phyloP scores from a whole-genome alignment of 805 yeast species.

The Suhomyces pyralidae region DNA sequence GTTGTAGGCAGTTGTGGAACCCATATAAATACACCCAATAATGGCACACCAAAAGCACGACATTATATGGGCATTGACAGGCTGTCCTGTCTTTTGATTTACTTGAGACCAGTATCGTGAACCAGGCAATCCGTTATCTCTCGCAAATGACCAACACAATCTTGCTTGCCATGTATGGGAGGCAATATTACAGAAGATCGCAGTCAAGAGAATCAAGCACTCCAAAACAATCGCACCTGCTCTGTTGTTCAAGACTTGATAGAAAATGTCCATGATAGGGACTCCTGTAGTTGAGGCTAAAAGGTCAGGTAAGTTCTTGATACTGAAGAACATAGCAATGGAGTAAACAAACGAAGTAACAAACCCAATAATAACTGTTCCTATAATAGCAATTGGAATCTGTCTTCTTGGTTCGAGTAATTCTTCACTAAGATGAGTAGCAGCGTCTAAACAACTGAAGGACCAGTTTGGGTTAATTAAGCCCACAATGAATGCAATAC shows the following conservation, averaged over 20 bases:
- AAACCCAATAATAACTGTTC: slow-evolving; percentile 64
- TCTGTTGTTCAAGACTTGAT: slow-evolving; percentile 52
- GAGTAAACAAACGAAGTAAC: slow-evolving; percentile 54
- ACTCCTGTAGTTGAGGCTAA: slow-evolving; percentile 51
- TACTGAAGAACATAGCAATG: slow-evolving; percentile 57
- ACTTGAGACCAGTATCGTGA: slow-evolving; percentile 51
- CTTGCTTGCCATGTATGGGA: slow-evolving; percentile 70
- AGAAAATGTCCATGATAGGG: slow-evolving; percentile 61
- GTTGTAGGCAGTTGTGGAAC: slow-evolving; percentile 64
- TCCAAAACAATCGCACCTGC: slow-evolving; percentile 56
- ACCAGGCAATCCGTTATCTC: slow-evolving; percentile 62
- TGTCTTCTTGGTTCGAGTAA: slow-evolving; percentile 53
- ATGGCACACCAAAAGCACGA: slow-evolving; percentile 51
- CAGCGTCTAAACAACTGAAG: slow-evolving; percentile 65
- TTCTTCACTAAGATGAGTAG: slow-evolving; percentile 73
- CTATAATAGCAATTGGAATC: slow-evolving; percentile 60
- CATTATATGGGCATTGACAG: slow-evolving; percentile 57
- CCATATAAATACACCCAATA: slow-evolving; percentile 61
- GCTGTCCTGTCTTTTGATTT: slow-evolving; percentile 48
- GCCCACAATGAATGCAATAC: slow-evolving; percentile 68
- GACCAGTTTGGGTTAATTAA: slow-evolving; percentile 69
- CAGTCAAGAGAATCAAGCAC: slow-evolving; percentile 48
- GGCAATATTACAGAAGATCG: slow-evolving; percentile 56
- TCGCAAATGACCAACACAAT: slow-evolving; percentile 63
- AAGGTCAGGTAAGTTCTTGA: slow-evolving; percentile 50